These are phyloP conservation scores for Santalum album DNA, from an alignment of 164 flowering plant species.

Conservation along the genomic window DNA sequence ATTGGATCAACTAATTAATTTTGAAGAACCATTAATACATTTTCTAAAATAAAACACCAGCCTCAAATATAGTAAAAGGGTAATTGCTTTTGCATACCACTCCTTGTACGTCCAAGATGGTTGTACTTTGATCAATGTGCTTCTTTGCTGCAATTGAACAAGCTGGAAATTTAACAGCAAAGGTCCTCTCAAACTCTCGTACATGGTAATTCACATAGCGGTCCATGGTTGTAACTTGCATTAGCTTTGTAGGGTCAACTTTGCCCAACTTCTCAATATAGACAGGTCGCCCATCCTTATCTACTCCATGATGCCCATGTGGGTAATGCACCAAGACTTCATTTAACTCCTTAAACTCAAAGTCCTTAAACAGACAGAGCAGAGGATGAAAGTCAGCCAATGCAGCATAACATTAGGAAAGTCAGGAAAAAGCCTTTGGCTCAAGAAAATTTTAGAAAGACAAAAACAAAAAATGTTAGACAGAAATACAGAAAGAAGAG, in stretches of 20 bases:
- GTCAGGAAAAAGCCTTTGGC: neutral
- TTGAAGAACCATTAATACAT: neutral
- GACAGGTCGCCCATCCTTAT: slow-evolving; percentile 50
- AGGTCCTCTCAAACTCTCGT: slow-evolving; percentile 46
- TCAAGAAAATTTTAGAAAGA: neutral
- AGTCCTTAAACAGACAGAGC: slow-evolving; percentile 21
- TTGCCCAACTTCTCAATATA: slow-evolving; percentile 45
- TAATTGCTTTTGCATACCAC: slow-evolving; percentile 29
- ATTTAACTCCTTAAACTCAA: slow-evolving; percentile 32
- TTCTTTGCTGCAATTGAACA: slow-evolving; percentile 47
- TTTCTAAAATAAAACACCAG: neutral
- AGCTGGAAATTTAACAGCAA: slow-evolving; percentile 37
- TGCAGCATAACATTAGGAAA: neutral
- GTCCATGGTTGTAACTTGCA: slow-evolving; percentile 47
- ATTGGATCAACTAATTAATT: too few species aligned
- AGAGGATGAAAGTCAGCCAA: neutral
- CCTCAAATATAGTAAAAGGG: neutral
- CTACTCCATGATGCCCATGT: slow-evolving; percentile 58
- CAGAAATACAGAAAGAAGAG: neutral
- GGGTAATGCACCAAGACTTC: slow-evolving; percentile 42
- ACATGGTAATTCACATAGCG: slow-evolving; percentile 49
- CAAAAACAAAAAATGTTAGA: neutral
- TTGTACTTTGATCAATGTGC: slow-evolving; percentile 52
- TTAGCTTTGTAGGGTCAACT: slow-evolving; percentile 39
- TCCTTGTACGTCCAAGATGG: slow-evolving; percentile 52